Evolutionary conservation across 2,329 filamentous ascomycete genomes (phyloP), one percentile per base, ranked within the genome.

Genomic region (Blumeriella jaapii): DNA sequence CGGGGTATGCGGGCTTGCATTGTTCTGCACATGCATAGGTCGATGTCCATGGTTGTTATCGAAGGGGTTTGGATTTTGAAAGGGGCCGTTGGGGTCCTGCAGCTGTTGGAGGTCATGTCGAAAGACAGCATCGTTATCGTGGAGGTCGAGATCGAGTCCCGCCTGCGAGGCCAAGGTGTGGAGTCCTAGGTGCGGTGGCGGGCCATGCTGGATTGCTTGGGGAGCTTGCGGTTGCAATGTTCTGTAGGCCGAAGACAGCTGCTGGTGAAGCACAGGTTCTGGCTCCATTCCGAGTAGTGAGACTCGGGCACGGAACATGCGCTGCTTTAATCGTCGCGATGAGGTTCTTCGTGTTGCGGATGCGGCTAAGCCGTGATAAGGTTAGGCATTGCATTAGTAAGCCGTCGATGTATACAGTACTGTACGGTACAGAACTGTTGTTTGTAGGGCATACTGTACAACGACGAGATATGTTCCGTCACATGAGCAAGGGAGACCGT

Each of bases 71-170:
- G 49, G 46, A 18, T 44, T 40, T 26, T 57, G 58, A 31, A 54
- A 55, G 34, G 60, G 55, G 25, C 54, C 45, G 36, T 52, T 53
- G 22, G 56, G 50, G 41, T 54, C 46, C 36, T 59, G 58, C 22
- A 60, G 46, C 22, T 53, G 55, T 22, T 53, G 55, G 19, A 62
- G 52, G 28, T 53, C 50, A 29, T 57, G 56, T 34, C 60, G 55
- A 42, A 63, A 61, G 29, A 57, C 51, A 20, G 56, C 40, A 36
- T 61, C 55, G 38, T 55, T 52, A 30, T 58, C 50, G 38, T 63
- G 59, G 38, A 67, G 57, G 32, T 60, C 57, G 16, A 67, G 55
- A 34, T 60, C 50, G 47, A 62, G 44, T 49, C 51, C 49, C 41
- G 54, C 35, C 39, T 61, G 59, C 18, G 59, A 53, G 24, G 55